Percentiles rank a stretch among this genome's conserved stretches.
Conservation (phyloP, 2,329 filamentous ascomycete species). For the Trichoderma brevicompactum region DNA sequence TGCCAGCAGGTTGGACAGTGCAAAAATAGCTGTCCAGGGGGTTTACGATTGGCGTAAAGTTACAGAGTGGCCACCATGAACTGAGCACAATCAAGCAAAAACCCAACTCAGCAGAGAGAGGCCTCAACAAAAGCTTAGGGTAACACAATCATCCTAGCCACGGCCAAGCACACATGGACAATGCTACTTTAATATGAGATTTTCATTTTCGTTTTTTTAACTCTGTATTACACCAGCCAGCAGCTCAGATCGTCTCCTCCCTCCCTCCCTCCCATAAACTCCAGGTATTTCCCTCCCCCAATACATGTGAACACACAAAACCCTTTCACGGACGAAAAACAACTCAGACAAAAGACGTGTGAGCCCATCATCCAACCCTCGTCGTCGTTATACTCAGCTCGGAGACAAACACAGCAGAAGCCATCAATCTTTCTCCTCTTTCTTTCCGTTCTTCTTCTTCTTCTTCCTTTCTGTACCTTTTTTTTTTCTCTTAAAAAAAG, state of each 20-base stretch:
- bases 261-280: neutral
- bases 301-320: neutral
- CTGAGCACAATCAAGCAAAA: neutral
- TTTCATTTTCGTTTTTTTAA: constrained; percentile 23
- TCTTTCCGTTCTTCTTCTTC: neutral
- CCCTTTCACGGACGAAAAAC: neutral
- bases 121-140: neutral
- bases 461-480: neutral
- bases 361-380: constrained; percentile 7
- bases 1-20: too few species aligned
- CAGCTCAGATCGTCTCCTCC: neutral
- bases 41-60: too few species aligned
- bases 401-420: constrained; percentile 1
- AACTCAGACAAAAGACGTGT: neutral
- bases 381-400: neutral
- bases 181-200: constrained; percentile 1
- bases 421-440: constrained; percentile 13
- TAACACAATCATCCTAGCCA: neutral
- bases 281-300: constrained; percentile 1
- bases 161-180: neutral
- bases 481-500: neutral
- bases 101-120: neutral
- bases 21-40: too few species aligned
- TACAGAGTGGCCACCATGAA: too few species aligned
- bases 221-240: constrained; percentile 25